Evolutionary conservation across 116 monocot genomes (phyloP), one percentile per base, ranked within the genome.

Genomic region (Posidonia oceanica): DNA sequence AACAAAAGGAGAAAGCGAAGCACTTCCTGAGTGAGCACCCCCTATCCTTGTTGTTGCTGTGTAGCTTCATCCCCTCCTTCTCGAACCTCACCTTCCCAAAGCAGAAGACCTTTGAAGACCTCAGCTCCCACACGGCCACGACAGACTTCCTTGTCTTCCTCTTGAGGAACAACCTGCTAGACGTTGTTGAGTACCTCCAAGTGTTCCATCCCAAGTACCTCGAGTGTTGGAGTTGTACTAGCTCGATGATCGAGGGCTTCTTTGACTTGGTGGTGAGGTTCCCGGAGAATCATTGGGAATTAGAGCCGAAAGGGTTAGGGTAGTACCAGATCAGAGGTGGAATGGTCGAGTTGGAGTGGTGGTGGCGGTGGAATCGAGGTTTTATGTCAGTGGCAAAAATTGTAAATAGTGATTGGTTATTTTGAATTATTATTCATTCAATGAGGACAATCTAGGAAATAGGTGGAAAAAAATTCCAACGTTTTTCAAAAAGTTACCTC

Each of bases 71-170:
- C 60, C 81, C 53, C 55, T 90, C 90, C 70, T n/a, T n/a, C n/a
- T 84, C 67, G 87, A 61, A 29, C 29, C 29, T 29, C 29, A 29
- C 29, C 29, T 29, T 29, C 29, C 1, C 1, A 1, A 29, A 29
- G 76, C 88, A 91, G 41, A 88, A 91, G 4, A 91, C 91, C 82
- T 85, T 88, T 5, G 88, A 88, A 15, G 91, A 91, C 2, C 72
- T 70, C 57, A 88, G 91, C 59, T 87, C 87, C 21, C 15, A 38
- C 67, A 65, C 81, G 37, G 77, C 57, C 36, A 69, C 76, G 7
- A 67, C 77, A 21, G 78, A 8, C 48, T 76, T 77, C 76, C 56
- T 78, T 70, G 7, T 72, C 17, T 14, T 68, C 74, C 29, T 73
- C 66, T 73, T 73, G 68, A 1, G 1, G 29, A 29, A 1, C 29